A percentile compares a stretch with the other conserved stretches of the same genome.
Evolutionary conservation across 768 basidiomycete species (phyloP).

Genomic region (Sistotremastrum niveocremeum): DNA sequence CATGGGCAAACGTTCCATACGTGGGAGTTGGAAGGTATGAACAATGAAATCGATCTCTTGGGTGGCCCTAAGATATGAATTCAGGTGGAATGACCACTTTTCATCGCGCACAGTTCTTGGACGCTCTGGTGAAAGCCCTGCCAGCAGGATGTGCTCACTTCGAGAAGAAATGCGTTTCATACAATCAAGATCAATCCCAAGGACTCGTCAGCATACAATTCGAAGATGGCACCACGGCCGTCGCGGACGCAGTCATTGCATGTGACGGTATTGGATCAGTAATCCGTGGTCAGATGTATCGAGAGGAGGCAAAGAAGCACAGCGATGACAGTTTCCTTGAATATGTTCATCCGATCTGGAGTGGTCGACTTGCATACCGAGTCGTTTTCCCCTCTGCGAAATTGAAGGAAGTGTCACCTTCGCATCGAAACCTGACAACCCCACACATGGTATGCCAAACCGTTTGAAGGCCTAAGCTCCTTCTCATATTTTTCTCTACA

Average conservation of each 20-base stretch:
- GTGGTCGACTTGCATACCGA: conserved; percentile 46
- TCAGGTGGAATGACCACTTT: conserved; percentile 23
- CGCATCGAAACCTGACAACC: conserved; percentile 22
- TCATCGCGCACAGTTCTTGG: conserved; percentile 58
- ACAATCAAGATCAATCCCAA: conserved; percentile 20
- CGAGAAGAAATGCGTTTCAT: conserved; percentile 47
- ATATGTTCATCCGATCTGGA: conserved; percentile 41
- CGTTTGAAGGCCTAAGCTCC: too few species aligned
- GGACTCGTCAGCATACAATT: conserved; percentile 35
- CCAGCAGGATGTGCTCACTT: conserved; percentile 34
- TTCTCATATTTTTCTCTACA: too few species aligned
- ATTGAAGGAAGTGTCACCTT: conserved; percentile 27
- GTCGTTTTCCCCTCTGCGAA: conserved; percentile 40
- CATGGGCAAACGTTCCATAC: too few species aligned
- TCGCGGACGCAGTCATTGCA: conserved; percentile 54
- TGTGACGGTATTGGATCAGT: conserved; percentile 57
- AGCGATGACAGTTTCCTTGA: conserved; percentile 20
- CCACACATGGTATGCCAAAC: too few species aligned
- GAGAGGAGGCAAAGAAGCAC: conserved; percentile 9
- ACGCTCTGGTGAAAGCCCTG: conserved; percentile 37
- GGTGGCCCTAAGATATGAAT: too few species aligned
- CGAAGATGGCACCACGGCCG: conserved; percentile 43
- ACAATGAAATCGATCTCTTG: too few species aligned
- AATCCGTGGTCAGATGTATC: conserved; percentile 24
- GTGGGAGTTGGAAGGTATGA: too few species aligned